phyloP scores from a whole-genome alignment of 148 eudicot species.

The Rhododendron ovatum region DNA sequence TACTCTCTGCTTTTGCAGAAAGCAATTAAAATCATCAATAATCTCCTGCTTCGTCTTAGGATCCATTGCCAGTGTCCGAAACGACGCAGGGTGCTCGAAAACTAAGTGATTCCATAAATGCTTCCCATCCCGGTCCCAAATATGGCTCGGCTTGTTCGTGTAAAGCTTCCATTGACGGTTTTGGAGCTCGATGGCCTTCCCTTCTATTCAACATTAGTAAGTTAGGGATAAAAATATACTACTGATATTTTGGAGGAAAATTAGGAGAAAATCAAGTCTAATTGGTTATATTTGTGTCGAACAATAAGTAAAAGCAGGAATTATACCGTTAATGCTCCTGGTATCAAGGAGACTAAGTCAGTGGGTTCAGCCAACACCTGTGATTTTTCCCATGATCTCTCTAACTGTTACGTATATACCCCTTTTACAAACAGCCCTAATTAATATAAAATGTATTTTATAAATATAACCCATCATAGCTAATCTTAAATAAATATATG shows the following conservation, averaged over 20 bases:
- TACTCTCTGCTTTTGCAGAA: conserved; percentile 22
- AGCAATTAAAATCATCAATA: conserved; percentile 20
- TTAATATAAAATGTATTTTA: no score
- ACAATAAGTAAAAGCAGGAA: no score
- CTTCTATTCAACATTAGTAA: conserved; percentile 26
- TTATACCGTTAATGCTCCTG: no score
- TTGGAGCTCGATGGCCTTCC: conserved; percentile 19
- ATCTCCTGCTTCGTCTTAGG: conserved; percentile 28
- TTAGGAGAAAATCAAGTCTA: conserved; percentile 1
- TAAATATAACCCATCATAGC: no score
- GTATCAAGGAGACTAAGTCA: no score
- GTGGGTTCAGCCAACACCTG: no score
- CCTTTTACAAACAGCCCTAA: no score
- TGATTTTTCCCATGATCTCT: no score
- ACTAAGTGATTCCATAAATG: conserved; percentile 13
- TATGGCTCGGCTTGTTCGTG: conserved; percentile 12
- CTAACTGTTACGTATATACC: no score
- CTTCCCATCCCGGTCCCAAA: background rate
- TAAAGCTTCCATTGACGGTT: conserved; percentile 28
- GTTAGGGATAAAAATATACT: conserved; percentile 3
- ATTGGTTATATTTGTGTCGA: no score
- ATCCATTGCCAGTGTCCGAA: conserved; percentile 28
- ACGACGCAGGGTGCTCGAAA: conserved; percentile 39
- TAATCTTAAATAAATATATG: no score
- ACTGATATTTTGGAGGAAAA: no score